A percentile compares a stretch with the other conserved stretches of the same genome.
phyloP scores from a whole-genome alignment of 2,329 filamentous ascomycete species.

The Phialocephala subalpina region DNA sequence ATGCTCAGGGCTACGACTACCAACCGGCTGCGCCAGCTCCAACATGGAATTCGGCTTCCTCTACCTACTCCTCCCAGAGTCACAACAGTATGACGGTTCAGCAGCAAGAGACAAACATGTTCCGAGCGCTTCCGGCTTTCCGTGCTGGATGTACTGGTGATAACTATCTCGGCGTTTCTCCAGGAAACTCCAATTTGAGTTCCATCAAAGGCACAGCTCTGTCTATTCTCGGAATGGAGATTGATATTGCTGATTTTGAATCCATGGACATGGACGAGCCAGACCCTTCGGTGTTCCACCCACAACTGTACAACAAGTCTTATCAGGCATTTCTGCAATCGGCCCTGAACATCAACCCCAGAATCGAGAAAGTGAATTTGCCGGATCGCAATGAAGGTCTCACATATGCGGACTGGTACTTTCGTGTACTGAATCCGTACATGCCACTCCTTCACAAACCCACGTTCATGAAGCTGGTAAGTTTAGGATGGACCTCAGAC shows the following conservation, averaged over 20 bases:
- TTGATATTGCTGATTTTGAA: slow-evolving; percentile 79
- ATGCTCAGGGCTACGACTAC: slow-evolving; percentile 31
- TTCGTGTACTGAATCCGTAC: slow-evolving; percentile 75
- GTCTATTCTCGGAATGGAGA: slow-evolving; percentile 81
- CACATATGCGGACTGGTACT: slow-evolving; percentile 78
- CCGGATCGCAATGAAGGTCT: slow-evolving; percentile 71
- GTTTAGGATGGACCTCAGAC: neutral
- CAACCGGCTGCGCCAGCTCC: slow-evolving; percentile 23
- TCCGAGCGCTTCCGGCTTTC: slow-evolving; percentile 36
- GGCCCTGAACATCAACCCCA: slow-evolving; percentile 65
- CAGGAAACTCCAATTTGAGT: slow-evolving; percentile 71
- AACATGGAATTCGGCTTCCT: slow-evolving; percentile 32
- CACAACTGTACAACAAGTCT: slow-evolving; percentile 73
- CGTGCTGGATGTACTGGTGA: slow-evolving; percentile 55
- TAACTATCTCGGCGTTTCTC: slow-evolving; percentile 68
- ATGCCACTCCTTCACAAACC: slow-evolving; percentile 81
- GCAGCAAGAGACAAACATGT: slow-evolving; percentile 37
- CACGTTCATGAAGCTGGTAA: slow-evolving; percentile 72
- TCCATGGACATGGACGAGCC: slow-evolving; percentile 72
- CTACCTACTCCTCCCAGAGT: slow-evolving; percentile 24
- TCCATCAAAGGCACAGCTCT: slow-evolving; percentile 79
- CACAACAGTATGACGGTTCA: slow-evolving; percentile 13
- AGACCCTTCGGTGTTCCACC: slow-evolving; percentile 48
- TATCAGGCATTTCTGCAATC: slow-evolving; percentile 75
- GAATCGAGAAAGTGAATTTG: slow-evolving; percentile 62